These are phyloP conservation scores for Euclidium syriacum DNA, from an alignment of 345 rosid species.

Conservation along the genomic window DNA sequence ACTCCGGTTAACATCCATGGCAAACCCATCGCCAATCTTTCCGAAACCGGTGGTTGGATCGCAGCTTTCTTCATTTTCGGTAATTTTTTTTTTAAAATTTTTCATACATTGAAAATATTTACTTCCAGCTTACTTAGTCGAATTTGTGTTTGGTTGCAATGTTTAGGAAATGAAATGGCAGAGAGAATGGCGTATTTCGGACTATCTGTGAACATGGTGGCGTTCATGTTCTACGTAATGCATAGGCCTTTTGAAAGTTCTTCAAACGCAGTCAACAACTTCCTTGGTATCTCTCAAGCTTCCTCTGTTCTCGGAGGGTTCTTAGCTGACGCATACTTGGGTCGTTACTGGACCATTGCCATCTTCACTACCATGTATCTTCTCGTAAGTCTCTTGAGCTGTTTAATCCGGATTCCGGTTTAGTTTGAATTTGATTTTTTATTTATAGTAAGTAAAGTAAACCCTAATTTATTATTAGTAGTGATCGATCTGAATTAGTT, in stretches of 20 bases:
- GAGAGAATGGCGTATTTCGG: slow-evolving; percentile 97
- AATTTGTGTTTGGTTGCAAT: slow-evolving; percentile 4
- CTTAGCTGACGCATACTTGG: slow-evolving; percentile 92
- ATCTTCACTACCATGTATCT: slow-evolving; percentile 89
- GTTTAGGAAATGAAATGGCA: slow-evolving; percentile 89
- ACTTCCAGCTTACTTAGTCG: neutral
- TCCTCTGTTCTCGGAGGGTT: slow-evolving; percentile 93
- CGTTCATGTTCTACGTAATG: slow-evolving; percentile 87
- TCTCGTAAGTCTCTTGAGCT: slow-evolving; percentile 35
- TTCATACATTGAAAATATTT: neutral
- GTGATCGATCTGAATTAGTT: no score
- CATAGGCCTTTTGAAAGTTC: slow-evolving; percentile 76
- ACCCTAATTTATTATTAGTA: no score
- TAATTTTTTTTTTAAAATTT: slow-evolving; percentile 16
- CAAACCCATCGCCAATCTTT: slow-evolving; percentile 74
- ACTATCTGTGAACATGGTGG: slow-evolving; percentile 90
- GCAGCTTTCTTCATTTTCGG: slow-evolving; percentile 91
- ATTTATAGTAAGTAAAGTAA: no score
- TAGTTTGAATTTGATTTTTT: no score
- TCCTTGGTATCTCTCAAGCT: slow-evolving; percentile 86
- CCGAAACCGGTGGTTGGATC: slow-evolving; percentile 87
- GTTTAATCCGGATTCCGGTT: neutral
- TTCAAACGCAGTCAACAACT: slow-evolving; percentile 84
- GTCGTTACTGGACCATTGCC: slow-evolving; percentile 91
- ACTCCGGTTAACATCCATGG: slow-evolving; percentile 78